These are phyloP conservation scores for Fusarium palustre DNA, from an alignment of 2,329 filamentous ascomycete species.

Conservation along the genomic window DNA sequence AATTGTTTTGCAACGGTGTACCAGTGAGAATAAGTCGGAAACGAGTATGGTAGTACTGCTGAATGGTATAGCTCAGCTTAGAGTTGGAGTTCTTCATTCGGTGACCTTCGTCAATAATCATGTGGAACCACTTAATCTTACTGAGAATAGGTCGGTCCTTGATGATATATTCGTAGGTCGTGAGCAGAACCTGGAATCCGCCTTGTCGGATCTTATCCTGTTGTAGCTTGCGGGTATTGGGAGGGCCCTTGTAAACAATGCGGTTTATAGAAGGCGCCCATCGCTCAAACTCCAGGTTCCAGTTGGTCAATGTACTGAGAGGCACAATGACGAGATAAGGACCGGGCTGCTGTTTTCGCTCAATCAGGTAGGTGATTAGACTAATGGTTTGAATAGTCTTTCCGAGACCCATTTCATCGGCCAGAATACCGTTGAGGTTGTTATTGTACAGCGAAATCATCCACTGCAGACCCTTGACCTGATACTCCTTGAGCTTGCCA, in stretches of 20 bases:
- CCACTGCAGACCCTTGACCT: conserved; percentile 98
- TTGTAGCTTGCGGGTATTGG: conserved; percentile 85
- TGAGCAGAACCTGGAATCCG: conserved; percentile 94
- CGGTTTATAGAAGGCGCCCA: conserved; percentile 91
- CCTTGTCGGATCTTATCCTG: conserved; percentile 95
- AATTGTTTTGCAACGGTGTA: conserved; percentile 96
- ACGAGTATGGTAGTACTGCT: conserved; percentile 92
- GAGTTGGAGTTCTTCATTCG: conserved; percentile 99
- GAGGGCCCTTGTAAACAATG: conserved; percentile 97
- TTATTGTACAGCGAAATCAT: conserved; percentile 99
- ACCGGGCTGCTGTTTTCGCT: conserved; percentile 90
- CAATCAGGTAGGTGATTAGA: conserved; percentile 96
- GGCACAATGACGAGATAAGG: conserved; percentile 98
- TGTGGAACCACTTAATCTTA: conserved; percentile 99
- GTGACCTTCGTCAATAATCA: conserved; percentile 99
- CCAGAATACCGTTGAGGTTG: conserved; percentile 98
- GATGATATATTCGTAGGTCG: conserved; percentile 99
- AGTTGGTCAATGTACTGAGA: conserved; percentile 96
- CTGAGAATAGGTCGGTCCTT: conserved; percentile 94
- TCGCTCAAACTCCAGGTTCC: conserved; percentile 98
- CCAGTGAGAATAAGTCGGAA: conserved; percentile 97
- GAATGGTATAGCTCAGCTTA: conserved; percentile 94
- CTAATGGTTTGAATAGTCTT: conserved; percentile 99
- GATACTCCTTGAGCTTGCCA: conserved; percentile 95
- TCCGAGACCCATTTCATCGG: conserved; percentile 99